Evolutionary conservation across 2,329 filamentous ascomycete species (phyloP), one percentile per base, ranked within the genome.

Genomic region (Chalaropsis thielavioides): DNA sequence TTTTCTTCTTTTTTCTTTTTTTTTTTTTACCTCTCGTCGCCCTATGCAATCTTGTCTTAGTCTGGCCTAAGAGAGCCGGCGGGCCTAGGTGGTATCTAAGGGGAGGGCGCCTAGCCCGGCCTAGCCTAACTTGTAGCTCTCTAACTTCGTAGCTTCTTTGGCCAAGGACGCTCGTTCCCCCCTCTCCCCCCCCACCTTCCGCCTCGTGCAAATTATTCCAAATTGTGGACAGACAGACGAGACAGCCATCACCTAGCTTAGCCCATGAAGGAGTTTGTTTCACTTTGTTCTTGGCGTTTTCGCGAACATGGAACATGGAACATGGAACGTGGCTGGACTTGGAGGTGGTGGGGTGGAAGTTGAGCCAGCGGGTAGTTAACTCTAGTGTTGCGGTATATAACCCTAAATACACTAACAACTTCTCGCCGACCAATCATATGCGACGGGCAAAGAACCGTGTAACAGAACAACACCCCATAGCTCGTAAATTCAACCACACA

Each of bases 281-380:
- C 51, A 56, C 27, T 56, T 56, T 56, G 51, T 56, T 56, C 51
- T 56, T 56, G 51, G 51, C 51, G 19, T 56, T 56, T 56, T 56
- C 51, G 51, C 27, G 51, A 49, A 49, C 46, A 49, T 49, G 46
- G 46, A 49, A 56, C 51, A 56, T 31, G 27, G 15, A 17, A 35
- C 22, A 56, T 43, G 41, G 13, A 13, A 43, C 3, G 41, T 3
- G 41, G 10, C 8, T 41, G 40, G 8, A 15, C 8, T 7, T 7
- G 8, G 40, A 15, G 8, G 40, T 7, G 8, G 40, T 41, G 40
- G 8, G 40, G 40, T 41, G 8, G 2, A 41, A 1, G 2, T 41
- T 41, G 1, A 15, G 1, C 40, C 15, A 15, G 15, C 19, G 19
- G 19, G 6, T 54, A 54, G 7, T 7, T 17, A 56, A 56, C 51